Evolutionary conservation across 2,329 filamentous ascomycete genomes (phyloP), one percentile per base, ranked within the genome.

Genomic region (Escovopsis weberi): DNA sequence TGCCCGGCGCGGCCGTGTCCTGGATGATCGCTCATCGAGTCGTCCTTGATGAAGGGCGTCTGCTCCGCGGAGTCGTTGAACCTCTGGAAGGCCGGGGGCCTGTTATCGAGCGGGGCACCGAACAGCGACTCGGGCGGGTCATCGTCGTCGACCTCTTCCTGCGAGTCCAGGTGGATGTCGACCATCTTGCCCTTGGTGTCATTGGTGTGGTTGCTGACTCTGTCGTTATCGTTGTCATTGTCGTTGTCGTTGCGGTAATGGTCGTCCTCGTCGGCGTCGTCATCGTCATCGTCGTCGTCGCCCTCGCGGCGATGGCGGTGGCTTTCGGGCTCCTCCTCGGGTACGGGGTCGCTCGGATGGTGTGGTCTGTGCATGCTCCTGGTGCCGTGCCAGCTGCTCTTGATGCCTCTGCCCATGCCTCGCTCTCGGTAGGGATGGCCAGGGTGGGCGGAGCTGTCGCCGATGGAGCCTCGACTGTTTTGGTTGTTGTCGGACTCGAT

Each of bases 131-230:
- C 69, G 6, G 76, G 75, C 5, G 75, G 75, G 30, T 76, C 72
- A 30, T 63, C 61, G 30, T 63, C 61, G 50, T 76, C 72, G 39
- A 70, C 70, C 41, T 74, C 68, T 42, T 72, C 70, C 4, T 72
- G 73, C 11, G 78, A 80, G 43, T 88, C 85, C 18, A 96, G 70
- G 28, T 86, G 85, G 39, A 96, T 75, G 57, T 96, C 88, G 7
- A 91, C 86, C 73, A 98, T 80, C 55, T 78, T 83, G 12, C 74
- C 77, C 57, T 71, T 78, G 44, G 51, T 56, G 49, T 55, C 53
- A 12, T 48, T 51, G 41, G 55, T 56, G 26, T 44, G 53, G 15
- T 57, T 54, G 44, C 55, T 55, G 23, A 54, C 51, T 33, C 48
- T 48, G 45, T 58, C 54, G 28, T 30, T 30, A 10, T 33, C 58